Conservation (phyloP, 2,329 filamentous ascomycete genomes). For the Incumbomyces delicatus region DNA sequence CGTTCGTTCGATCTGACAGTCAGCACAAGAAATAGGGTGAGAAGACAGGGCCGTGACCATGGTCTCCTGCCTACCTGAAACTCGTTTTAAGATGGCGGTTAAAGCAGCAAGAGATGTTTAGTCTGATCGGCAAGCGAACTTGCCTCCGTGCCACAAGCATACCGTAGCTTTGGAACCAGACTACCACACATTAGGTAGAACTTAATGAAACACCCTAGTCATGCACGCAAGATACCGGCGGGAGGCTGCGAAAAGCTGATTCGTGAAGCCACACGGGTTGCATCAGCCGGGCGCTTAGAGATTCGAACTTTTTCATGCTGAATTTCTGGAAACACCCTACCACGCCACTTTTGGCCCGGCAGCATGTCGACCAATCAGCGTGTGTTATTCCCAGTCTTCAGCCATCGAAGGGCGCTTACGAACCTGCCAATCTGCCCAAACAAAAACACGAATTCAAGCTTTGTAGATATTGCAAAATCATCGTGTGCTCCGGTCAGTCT, state of each 20-base stretch:
- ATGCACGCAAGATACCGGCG: background rate
- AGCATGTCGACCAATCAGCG: background rate
- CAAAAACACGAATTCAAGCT: too few species aligned
- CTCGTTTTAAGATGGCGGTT: background rate
- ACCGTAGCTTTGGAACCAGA: constrained; percentile 6
- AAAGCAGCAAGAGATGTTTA: constrained; percentile 3
- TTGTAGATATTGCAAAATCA: too few species aligned
- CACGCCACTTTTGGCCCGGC: background rate
- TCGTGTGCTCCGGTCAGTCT: too few species aligned
- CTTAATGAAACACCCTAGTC: background rate
- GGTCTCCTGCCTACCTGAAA: background rate
- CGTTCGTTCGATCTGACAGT: too few species aligned
- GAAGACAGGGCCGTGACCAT: too few species aligned
- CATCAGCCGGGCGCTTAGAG: constrained; percentile 8
- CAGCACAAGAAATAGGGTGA: too few species aligned
- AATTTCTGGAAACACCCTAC: background rate
- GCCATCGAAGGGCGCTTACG: too few species aligned
- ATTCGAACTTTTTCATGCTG: constrained; percentile 4
- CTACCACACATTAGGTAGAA: background rate
- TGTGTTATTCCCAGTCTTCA: background rate
- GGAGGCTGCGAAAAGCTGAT: background rate
- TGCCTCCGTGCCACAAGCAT: constrained; percentile 1
- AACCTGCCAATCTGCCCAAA: too few species aligned
- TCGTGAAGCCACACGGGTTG: background rate
- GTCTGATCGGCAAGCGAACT: constrained; percentile 2